Evolutionary conservation across 768 basidiomycete genomes (phyloP).

Genomic region (Nidularia pulvinata): DNA sequence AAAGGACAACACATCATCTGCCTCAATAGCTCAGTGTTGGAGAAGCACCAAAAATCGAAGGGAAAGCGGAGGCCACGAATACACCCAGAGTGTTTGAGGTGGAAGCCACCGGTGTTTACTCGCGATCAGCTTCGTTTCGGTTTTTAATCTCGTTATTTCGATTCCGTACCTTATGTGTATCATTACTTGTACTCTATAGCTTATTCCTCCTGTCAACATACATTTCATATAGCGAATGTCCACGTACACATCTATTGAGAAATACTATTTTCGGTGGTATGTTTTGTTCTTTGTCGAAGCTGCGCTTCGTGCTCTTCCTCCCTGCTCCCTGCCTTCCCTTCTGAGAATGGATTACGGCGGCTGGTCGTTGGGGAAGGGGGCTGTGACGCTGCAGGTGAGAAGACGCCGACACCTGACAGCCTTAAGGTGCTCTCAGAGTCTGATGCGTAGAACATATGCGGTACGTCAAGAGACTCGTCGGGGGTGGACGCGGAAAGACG

Average conservation of each 20-base stretch:
- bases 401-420: conserved; percentile 70
- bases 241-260: neutral
- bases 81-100: conserved; percentile 75
- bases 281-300: conserved; percentile 17
- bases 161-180: conserved; percentile 12
- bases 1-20: conserved; percentile 95
- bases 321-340: conserved; percentile 12
- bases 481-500: conserved; percentile 7
- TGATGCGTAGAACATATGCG: conserved; percentile 50
- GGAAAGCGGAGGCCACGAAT: conserved; percentile 81
- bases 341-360: conserved; percentile 25
- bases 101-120: conserved; percentile 96
- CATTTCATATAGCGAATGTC: no score
- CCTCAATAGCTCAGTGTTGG: conserved; percentile 87
- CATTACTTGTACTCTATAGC: conserved; percentile 6
- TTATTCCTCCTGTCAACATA: neutral
- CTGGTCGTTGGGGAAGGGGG: conserved; percentile 65
- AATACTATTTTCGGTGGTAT: neutral
- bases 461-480: conserved; percentile 10
- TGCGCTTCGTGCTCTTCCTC: conserved; percentile 13
- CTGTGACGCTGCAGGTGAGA: conserved; percentile 69
- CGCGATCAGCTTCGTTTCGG: conserved; percentile 86
- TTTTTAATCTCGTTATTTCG: conserved; percentile 29
- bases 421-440: conserved; percentile 42
- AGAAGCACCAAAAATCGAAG: conserved; percentile 85